Evolutionary conservation across 768 basidiomycete genomes (phyloP), one percentile per base, ranked within the genome.

Genomic region (Naganishia kalamii): DNA sequence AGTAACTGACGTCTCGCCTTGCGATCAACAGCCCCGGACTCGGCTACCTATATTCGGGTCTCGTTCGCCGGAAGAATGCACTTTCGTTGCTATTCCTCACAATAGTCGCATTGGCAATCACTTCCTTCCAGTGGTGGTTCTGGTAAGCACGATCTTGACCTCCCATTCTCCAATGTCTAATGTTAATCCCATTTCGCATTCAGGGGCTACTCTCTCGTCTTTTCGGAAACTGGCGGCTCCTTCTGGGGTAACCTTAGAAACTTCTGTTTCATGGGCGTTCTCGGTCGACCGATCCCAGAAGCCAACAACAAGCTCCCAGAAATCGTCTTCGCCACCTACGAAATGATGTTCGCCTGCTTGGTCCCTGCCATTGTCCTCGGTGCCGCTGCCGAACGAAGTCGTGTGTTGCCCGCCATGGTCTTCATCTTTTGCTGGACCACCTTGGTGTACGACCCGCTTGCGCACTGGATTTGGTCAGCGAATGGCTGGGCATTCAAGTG

Each of bases 401-500:
- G 88, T 3, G 83, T 96, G 15, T 87, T 91, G 0, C 94, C 94
- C 1, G 79, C 89, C 41, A 83, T 94, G 68, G 84, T 92, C 62
- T 97, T 97, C 79, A 84, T 92, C 70, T 97, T 97, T 73, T 73
- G 85, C 57, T 98, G 94, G 94, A 89, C 89, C 4, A 81, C 81
- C 0, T 72, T 92, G 65, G 90, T 92, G 17, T 97, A 97, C 78
- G 88, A 94, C 73, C 92, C 92, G 1, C 86, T 98, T 63, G 94
- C 91, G 0, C 91, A 89, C 79, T 96, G 93, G 92, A 89, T 92
- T 4, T 98, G 94, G 94, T 92, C 91, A 72, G 68, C 83, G 37
- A 84, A 88, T 33, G 85, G 86, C 12, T 86, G 85, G 92, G 87
- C 88, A 0, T 86, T 81, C 78, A 74, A 85, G 35, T 81, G 89